phyloP scores from a whole-genome alignment of 371 early-diverging fungal species.

The Apophysomyces ossiformis region DNA sequence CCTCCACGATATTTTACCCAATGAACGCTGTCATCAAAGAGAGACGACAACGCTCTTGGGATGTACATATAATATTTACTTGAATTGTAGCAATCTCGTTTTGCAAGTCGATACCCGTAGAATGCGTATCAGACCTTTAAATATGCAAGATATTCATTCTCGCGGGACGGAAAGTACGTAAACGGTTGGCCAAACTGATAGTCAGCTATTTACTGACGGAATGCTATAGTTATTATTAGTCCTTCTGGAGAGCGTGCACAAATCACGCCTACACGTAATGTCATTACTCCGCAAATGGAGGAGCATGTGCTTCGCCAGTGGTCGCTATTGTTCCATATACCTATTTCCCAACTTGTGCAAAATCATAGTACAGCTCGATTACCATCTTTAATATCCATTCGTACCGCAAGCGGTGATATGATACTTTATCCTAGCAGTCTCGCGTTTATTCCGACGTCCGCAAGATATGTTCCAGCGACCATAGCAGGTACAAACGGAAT shows the following conservation, averaged over 20 bases:
- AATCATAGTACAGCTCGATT: background rate
- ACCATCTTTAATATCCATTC: conserved; percentile 27
- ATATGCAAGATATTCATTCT: conserved; percentile 22
- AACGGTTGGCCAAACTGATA: background rate
- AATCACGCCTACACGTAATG: conserved; percentile 20
- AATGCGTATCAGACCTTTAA: conserved; percentile 31
- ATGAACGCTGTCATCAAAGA: background rate
- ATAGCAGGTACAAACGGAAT: conserved; percentile 43
- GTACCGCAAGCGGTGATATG: conserved; percentile 22
- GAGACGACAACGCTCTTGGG: conserved; percentile 14
- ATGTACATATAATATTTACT: conserved; percentile 45
- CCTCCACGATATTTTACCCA: conserved; percentile 1
- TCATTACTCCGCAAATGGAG: conserved; percentile 27
- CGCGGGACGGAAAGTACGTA: conserved; percentile 33
- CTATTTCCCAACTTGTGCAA: conserved; percentile 16
- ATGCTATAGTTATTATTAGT: conserved; percentile 33
- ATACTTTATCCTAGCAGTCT: conserved; percentile 38
- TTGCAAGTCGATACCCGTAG: conserved; percentile 47
- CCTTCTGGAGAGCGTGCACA: conserved; percentile 40
- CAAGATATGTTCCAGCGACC: conserved; percentile 28
- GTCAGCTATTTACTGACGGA: background rate
- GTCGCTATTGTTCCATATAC: conserved; percentile 41
- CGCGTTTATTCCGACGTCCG: conserved; percentile 36
- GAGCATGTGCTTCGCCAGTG: conserved; percentile 35
- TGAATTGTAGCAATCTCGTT: conserved; percentile 43